Evolutionary conservation across 306 rosid species (phyloP).

Genomic region (Prunus dulcis): DNA sequence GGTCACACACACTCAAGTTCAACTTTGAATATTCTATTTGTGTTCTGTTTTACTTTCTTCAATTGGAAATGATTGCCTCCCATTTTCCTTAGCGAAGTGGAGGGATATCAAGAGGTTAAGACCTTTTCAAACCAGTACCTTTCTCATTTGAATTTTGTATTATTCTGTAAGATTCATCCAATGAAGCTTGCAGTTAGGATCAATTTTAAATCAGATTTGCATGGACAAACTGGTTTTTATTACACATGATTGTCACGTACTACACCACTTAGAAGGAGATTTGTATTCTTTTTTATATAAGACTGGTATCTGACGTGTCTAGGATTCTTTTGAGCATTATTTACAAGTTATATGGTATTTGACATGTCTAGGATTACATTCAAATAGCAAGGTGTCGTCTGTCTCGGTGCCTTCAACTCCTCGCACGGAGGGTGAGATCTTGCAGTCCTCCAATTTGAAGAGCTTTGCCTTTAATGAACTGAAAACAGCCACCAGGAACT

Average conservation of each 20-base stretch:
- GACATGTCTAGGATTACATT: constrained; percentile 42
- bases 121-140: not conserved
- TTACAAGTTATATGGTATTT: constrained; percentile 11
- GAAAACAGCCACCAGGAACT: constrained; percentile 82
- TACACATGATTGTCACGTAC: not conserved
- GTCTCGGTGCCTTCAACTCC: constrained; percentile 64
- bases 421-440: constrained; percentile 87
- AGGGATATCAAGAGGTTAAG: not conserved
- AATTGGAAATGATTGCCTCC: not conserved
- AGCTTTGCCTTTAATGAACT: constrained; percentile 70
- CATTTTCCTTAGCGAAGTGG: not conserved
- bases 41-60: not conserved
- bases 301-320: too few relatives aligned
- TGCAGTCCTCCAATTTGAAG: constrained; percentile 76
- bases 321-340: not conserved
- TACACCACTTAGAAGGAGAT: not conserved
- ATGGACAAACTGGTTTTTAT: not conserved
- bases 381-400: constrained; percentile 54
- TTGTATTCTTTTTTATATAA: not conserved
- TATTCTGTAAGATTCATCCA: not conserved
- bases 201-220: not conserved
- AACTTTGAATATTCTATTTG: not conserved
- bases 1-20: not conserved
- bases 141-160: not conserved
- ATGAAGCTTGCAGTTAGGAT: not conserved